Evolutionary conservation across 2,329 filamentous ascomycete species (phyloP).

Genomic region (Dothistroma septosporum): DNA sequence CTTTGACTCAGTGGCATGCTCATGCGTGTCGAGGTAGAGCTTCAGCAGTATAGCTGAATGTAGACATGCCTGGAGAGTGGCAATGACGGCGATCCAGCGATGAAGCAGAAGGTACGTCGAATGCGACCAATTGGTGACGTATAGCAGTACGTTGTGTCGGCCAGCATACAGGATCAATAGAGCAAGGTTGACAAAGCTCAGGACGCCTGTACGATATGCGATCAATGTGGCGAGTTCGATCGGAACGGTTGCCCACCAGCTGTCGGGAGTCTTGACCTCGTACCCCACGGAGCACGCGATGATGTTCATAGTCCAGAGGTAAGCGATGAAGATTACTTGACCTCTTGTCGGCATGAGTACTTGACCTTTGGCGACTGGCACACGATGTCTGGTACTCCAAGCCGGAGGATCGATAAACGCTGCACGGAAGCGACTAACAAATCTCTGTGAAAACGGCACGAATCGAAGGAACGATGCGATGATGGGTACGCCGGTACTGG

Average conservation of each 20-base stretch:
- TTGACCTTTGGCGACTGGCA: neutral
- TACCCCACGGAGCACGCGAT: neutral
- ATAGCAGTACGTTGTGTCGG: constrained; percentile 49
- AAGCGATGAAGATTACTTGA: constrained; percentile 29
- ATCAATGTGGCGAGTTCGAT: constrained; percentile 21
- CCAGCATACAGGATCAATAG: constrained; percentile 45
- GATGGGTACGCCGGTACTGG: constrained; percentile 21
- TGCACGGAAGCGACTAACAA: constrained; percentile 15
- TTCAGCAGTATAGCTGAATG: constrained; percentile 42
- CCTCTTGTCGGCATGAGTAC: constrained; percentile 24
- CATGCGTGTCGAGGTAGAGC: constrained; percentile 35
- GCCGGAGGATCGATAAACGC: constrained; percentile 15
- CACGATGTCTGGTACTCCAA: neutral
- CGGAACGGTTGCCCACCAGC: neutral
- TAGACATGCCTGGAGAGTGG: constrained; percentile 44
- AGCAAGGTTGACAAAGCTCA: constrained; percentile 42
- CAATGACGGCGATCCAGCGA: constrained; percentile 48
- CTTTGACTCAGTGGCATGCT: constrained; percentile 15
- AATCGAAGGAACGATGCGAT: constrained; percentile 18
- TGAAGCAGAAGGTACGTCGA: constrained; percentile 50
- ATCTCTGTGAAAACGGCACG: constrained; percentile 12
- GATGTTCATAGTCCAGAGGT: constrained; percentile 6
- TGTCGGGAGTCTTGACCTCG: neutral
- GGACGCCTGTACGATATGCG: constrained; percentile 40
- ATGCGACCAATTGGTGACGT: constrained; percentile 49